phyloP scores from a whole-genome alignment of 106 monocot species.

The Dendrobium catenatum region DNA sequence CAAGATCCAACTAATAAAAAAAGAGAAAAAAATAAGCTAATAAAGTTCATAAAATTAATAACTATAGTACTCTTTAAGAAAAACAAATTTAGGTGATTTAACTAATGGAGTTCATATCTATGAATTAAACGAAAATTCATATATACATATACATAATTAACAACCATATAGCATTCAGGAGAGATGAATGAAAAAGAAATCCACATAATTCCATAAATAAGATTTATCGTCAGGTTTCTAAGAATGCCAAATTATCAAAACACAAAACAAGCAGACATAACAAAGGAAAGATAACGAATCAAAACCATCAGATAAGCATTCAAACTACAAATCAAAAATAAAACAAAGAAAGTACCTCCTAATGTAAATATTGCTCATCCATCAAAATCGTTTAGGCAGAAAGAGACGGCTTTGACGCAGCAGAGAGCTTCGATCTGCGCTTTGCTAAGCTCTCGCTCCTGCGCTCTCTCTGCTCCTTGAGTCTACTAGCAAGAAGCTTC shows the following conservation, averaged over 20 bases:
- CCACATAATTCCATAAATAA: too few species aligned
- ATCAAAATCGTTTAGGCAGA: slow-evolving; percentile 6
- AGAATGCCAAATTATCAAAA: neutral
- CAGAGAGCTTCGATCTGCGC: slow-evolving; percentile 23
- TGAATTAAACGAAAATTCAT: too few species aligned
- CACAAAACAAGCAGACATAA: neutral
- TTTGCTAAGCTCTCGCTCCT: slow-evolving; percentile 32
- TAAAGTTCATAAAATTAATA: too few species aligned
- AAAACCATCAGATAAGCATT: neutral
- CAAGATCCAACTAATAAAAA: too few species aligned
- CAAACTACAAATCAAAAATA: neutral
- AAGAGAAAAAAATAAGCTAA: too few species aligned
- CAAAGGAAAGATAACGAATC: neutral
- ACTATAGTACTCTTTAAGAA: too few species aligned
- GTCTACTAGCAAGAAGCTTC: slow-evolving; percentile 23
- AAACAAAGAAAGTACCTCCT: neutral
- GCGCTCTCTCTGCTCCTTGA: slow-evolving; percentile 28
- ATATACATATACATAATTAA: too few species aligned
- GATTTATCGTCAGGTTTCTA: too few species aligned
- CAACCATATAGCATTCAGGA: too few species aligned
- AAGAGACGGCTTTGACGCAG: slow-evolving; percentile 14
- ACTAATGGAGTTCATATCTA: too few species aligned
- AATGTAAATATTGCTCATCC: neutral
- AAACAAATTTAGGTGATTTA: too few species aligned
- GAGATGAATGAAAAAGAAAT: too few species aligned